Conservation (phyloP, 208 protist genomes). For the Trypanosoma avium region DNA sequence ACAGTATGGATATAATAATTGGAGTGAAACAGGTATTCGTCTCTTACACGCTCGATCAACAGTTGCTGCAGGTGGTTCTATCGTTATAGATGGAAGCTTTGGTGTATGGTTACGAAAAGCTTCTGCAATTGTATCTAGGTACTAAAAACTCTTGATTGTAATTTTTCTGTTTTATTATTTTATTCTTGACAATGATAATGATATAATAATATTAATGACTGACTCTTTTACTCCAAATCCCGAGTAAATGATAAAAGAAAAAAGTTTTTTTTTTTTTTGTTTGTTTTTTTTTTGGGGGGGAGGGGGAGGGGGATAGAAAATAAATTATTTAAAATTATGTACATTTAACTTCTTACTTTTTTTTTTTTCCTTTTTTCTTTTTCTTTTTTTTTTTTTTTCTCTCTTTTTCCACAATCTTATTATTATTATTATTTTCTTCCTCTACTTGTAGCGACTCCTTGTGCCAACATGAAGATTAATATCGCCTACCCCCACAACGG, state of each 20-base stretch:
- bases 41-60: constrained; percentile 13
- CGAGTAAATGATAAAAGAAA: constrained; percentile 2
- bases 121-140: constrained; percentile 2
- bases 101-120: constrained; percentile 31
- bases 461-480: constrained; percentile 85
- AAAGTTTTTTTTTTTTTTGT: constrained; percentile 6
- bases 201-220: too few relatives aligned
- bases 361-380: constrained; percentile 1
- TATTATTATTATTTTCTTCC: constrained; percentile 16
- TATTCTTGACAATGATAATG: too few relatives aligned
- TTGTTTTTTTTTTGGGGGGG: neutral
- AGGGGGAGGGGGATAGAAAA: too few relatives aligned
- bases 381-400: constrained; percentile 9
- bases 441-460: constrained; percentile 6
- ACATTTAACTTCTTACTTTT: constrained; percentile 6
- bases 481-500: constrained; percentile 88
- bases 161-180: neutral
- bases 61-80: constrained; percentile 17
- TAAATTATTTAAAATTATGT: too few relatives aligned
- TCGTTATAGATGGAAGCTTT: constrained; percentile 27
- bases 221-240: too few relatives aligned
- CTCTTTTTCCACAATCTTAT: constrained; percentile 13
- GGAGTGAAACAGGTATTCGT: neutral
- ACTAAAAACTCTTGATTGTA: neutral
- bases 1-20: neutral